A percentile compares a stretch with the other conserved stretches of the same genome.
These are phyloP conservation scores for Pistacia integerrima DNA, from an alignment of 345 rosid species.

Conservation along the genomic window DNA sequence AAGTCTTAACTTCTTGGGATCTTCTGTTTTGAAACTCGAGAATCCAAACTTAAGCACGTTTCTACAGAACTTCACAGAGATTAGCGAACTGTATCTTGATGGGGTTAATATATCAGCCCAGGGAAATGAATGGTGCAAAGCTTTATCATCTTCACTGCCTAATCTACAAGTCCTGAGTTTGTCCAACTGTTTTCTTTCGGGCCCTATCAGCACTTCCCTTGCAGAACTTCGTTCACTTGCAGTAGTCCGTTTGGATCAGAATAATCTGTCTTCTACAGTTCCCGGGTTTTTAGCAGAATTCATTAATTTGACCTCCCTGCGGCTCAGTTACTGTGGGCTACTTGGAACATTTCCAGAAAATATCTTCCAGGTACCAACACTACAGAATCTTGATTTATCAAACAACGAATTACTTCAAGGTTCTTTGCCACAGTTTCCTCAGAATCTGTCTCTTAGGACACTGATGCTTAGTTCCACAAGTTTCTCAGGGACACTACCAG, in stretches of 20 bases:
- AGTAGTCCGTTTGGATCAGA: conserved; percentile 4
- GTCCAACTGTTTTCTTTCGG: conserved; percentile 28
- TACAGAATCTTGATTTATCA: conserved; percentile 39
- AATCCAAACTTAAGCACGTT: conserved; percentile 30
- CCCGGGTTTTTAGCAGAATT: conserved; percentile 35
- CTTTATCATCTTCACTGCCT: conserved; percentile 22
- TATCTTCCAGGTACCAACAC: conserved; percentile 24
- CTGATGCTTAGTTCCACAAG: conserved; percentile 28
- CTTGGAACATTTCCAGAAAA: conserved; percentile 34
- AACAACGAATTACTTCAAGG: conserved; percentile 25
- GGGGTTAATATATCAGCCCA: conserved; percentile 28
- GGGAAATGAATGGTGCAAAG: conserved; percentile 33
- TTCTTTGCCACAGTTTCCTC: conserved; percentile 10
- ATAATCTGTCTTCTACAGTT: conserved; percentile 28
- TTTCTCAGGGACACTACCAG: conserved; percentile 37
- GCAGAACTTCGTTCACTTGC: conserved; percentile 20
- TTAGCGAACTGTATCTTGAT: conserved; percentile 31
- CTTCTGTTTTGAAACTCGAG: conserved; percentile 15
- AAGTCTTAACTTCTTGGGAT: background rate
- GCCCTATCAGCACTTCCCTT: conserved; percentile 30
- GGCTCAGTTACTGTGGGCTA: conserved; percentile 17
- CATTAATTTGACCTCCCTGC: conserved; percentile 14
- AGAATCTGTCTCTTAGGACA: conserved; percentile 24
- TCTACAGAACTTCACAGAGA: conserved; percentile 18
- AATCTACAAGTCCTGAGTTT: conserved; percentile 34